Evolutionary conservation across 495 filamentous ascomycete genomes (phyloP).

Genomic region (Pseudevernia furfuracea): DNA sequence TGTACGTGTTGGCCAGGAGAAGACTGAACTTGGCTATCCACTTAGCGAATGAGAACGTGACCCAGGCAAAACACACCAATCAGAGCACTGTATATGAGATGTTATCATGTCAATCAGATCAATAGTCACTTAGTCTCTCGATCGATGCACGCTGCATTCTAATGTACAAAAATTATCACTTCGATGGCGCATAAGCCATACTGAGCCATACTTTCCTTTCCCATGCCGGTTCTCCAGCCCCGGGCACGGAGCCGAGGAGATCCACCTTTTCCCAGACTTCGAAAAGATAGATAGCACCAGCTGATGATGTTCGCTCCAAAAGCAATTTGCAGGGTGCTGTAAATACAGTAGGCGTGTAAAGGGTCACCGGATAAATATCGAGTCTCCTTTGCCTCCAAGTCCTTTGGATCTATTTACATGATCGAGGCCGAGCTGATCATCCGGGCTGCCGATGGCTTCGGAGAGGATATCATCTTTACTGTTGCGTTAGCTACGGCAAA

Average conservation of each 20-base stretch:
- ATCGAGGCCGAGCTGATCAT: slow-evolving; percentile 84
- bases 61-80: background rate
- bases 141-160: slow-evolving; percentile 1
- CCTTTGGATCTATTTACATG: slow-evolving; percentile 67
- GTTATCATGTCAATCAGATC: background rate
- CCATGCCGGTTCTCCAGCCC: background rate
- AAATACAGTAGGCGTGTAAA: background rate
- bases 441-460: slow-evolving; percentile 55
- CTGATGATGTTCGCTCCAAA: background rate
- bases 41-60: background rate
- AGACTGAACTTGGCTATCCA: no score
- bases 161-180: background rate
- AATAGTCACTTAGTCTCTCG: background rate
- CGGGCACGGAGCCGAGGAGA: background rate
- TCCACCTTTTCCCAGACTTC: background rate
- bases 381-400: slow-evolving; percentile 53
- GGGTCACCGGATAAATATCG: slow-evolving; percentile 55
- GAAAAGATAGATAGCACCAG: background rate
- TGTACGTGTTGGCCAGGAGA: no score
- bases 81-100: background rate
- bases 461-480: slow-evolving; percentile 71
- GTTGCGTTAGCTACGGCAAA: slow-evolving; percentile 9
- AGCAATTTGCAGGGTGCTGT: slow-evolving; percentile 1
- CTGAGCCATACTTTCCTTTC: background rate
- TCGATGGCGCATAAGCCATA: background rate